Evolutionary conservation across 768 basidiomycete species (phyloP).

Genomic region (Tulasnella sp.): DNA sequence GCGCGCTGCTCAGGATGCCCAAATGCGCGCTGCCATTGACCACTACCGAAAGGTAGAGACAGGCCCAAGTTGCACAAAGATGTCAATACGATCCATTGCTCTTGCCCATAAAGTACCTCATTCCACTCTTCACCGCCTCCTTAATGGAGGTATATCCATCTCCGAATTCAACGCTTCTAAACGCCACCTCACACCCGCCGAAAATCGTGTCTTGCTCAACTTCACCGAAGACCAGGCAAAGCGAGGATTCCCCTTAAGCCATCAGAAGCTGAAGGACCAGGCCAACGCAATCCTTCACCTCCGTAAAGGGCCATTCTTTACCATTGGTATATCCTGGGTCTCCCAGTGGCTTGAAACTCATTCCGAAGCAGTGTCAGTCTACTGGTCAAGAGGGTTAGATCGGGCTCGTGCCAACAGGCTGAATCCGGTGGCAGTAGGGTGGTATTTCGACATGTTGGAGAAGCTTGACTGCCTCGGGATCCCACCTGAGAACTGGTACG

Average conservation of each 20-base stretch:
- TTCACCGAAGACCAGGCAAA: constrained; percentile 31
- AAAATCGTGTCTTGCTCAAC: constrained; percentile 33
- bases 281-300: constrained; percentile 36
- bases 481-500: constrained; percentile 21
- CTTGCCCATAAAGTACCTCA: background rate
- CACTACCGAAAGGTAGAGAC: background rate
- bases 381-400: constrained; percentile 5
- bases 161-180: constrained; percentile 36
- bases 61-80: background rate
- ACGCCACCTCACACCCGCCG: constrained; percentile 37
- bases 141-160: constrained; percentile 23
- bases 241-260: constrained; percentile 42
- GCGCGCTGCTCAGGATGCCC: background rate
- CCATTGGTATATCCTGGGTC: constrained; percentile 28
- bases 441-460: constrained; percentile 23
- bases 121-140: background rate
- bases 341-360: constrained; percentile 27
- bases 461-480: constrained; percentile 11
- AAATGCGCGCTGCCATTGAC: constrained; percentile 13
- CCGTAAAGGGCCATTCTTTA: background rate
- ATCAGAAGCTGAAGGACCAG: constrained; percentile 39
- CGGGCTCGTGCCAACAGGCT: constrained; percentile 15
- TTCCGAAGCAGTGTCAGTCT: background rate
- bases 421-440: constrained; percentile 17
- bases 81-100: background rate